Base-by-base conservation (phyloP, 1,139 yeast genomes). In the Casaregolazyma lundiana region DNA sequence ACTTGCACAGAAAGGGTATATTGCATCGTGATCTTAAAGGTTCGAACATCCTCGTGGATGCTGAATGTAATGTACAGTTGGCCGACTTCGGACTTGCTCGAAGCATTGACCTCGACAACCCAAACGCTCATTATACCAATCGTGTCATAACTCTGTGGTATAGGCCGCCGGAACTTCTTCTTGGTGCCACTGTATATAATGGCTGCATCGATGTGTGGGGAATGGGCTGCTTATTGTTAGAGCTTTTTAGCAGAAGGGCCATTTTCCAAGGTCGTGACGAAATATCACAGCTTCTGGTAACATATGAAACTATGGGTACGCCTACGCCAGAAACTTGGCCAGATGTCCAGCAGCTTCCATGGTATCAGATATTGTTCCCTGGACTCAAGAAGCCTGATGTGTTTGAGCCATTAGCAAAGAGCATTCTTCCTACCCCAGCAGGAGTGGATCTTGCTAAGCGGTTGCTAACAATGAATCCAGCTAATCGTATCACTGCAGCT, bases 181-280 rank as follows among this genome's bases (percentile, higher is more conserved):
- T 92, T 46, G 98, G 98, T 1, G 81, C 95, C 0, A 90, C 97
- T 0, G 82, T 81, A 50, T 92, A 92, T 66, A 94, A 94, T 0
- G 71, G 90, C 38, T 96, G 87, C 57, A 94, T 92, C 9, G 98
- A 92, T 64, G 82, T 89, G 53, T 92, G 98, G 98, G 97, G 98
- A 0, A 83, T 89, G 54, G 98, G 98, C 1, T 92, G 98, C 68
- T 71, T 92, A 35, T 70, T 92, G 50, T 75, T 89, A 21, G 98
- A 92, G 62, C 66, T 92, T 38, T 89, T 87, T 62, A 77, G 83
- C 2, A 78, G 81, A 55, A 67, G 69, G 26, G 95, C 98, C 0
- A 71, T 84, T 0, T 92, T 92, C 62, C 94, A 84, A 64, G 97
- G 96, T 6, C 75, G 76, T 42, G 96, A 92, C 63, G 98, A 92